These are phyloP conservation scores for Linnemannia zychae DNA, from an alignment of 192 early-diverging fungal genomes.

Conservation along the genomic window DNA sequence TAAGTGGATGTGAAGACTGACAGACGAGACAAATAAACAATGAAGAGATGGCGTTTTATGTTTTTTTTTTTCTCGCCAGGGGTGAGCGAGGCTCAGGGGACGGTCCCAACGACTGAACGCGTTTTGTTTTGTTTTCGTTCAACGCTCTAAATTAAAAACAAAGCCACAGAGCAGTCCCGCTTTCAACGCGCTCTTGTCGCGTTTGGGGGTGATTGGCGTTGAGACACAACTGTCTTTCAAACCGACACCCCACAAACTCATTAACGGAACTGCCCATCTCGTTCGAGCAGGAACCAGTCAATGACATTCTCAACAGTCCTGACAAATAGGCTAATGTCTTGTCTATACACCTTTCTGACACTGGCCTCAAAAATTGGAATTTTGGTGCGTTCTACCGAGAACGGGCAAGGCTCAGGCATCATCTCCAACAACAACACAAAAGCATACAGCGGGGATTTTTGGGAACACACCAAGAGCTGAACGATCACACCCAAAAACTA, in stretches of 20 bases:
- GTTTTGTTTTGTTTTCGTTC: constrained; percentile 3
- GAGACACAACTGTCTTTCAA: background rate
- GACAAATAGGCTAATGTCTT: background rate
- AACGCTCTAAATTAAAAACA: constrained; percentile 4
- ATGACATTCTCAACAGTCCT: background rate
- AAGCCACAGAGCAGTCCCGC: constrained; percentile 9
- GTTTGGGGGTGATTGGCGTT: background rate
- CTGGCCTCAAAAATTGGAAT: background rate
- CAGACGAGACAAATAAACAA: background rate
- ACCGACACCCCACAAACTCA: background rate
- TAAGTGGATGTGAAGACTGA: background rate
- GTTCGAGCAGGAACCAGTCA: background rate
- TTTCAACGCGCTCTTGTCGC: background rate
- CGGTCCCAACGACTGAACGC: background rate
- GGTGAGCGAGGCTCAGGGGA: background rate
- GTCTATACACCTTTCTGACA: background rate
- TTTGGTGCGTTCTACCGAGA: background rate
- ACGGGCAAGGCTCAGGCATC: background rate
- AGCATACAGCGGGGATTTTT: background rate
- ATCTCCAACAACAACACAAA: background rate
- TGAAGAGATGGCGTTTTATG: background rate
- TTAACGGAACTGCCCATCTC: background rate
- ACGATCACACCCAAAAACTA: background rate
- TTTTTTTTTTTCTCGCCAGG: background rate
- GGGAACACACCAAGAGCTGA: background rate